A percentile compares a stretch with the other conserved stretches of the same genome.
Conservation (phyloP, 31 red algal species). For the Endocladia muricata region DNA sequence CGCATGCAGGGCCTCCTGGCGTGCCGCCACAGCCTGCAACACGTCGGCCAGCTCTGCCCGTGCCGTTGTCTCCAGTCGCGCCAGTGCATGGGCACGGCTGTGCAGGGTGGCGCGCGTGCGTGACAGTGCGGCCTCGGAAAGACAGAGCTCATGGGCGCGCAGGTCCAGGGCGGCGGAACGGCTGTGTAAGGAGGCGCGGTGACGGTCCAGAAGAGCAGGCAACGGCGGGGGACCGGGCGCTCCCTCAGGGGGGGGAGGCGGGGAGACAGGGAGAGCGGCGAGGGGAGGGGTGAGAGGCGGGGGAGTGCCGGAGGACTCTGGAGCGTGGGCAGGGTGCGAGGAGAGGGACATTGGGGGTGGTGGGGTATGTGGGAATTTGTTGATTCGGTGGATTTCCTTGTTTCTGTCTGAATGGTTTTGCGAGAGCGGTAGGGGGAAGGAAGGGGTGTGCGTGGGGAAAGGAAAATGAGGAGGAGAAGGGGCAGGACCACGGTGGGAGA, state of each 20-base stretch:
- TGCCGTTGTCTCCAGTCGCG: neutral
- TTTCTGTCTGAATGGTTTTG: too few relatives aligned
- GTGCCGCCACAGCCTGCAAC: neutral
- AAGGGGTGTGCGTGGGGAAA: conserved; percentile 1
- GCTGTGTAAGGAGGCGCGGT: neutral
- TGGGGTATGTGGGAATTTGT: too few relatives aligned
- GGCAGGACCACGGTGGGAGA: too few relatives aligned
- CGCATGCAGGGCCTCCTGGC: neutral
- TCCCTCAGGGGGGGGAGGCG: too few relatives aligned
- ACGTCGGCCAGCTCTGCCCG: neutral
- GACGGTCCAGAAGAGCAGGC: neutral
- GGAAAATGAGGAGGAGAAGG: neutral
- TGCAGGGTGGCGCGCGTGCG: neutral
- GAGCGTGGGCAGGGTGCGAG: too few relatives aligned
- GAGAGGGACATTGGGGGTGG: too few relatives aligned
- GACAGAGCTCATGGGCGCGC: neutral
- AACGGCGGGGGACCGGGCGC: too few relatives aligned
- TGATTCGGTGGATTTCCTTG: too few relatives aligned
- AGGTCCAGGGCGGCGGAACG: conserved; percentile 3
- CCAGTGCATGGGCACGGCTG: neutral
- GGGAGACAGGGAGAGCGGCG: too few relatives aligned
- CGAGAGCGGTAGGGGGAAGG: too few relatives aligned
- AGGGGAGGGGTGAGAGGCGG: too few relatives aligned
- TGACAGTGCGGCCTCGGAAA: neutral
- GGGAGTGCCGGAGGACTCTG: too few relatives aligned